phyloP scores from a whole-genome alignment of 1,284 basidiomycete genomes.

The Ganoderma leucocontextum region DNA sequence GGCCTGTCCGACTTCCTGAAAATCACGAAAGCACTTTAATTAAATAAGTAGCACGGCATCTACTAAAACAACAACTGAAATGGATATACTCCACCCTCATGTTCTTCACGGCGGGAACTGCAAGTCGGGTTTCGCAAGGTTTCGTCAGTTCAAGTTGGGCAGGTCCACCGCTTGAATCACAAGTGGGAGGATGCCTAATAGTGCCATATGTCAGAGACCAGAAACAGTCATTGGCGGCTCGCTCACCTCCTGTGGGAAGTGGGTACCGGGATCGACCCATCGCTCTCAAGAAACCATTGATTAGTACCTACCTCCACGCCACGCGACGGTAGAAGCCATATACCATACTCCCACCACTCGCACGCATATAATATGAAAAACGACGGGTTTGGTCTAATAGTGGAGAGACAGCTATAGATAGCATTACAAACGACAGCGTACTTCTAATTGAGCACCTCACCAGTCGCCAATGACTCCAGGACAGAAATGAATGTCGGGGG shows the following conservation, averaged over 20 bases:
- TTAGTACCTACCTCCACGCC: constrained; percentile 42
- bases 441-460: neutral
- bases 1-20: neutral
- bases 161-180: constrained; percentile 14
- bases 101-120: neutral
- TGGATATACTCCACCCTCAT: neutral
- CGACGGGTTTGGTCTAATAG: neutral
- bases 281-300: constrained; percentile 58
- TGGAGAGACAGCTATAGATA: neutral
- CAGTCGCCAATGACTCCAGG: neutral
- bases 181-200: constrained; percentile 16
- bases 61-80: no score
- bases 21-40: neutral
- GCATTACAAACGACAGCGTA: neutral
- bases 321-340: no score
- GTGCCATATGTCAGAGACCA: neutral
- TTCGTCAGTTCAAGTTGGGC: neutral
- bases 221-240: neutral
- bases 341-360: neutral
- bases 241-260: constrained; percentile 69
- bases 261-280: constrained; percentile 52
- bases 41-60: neutral
- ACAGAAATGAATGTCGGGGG: neutral
- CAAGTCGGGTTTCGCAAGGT: no score
- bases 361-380: neutral